Percentiles rank a stretch among this genome's conserved stretches.
phyloP scores from a whole-genome alignment of 257 asterid species.

The Penstemon newberryi region DNA sequence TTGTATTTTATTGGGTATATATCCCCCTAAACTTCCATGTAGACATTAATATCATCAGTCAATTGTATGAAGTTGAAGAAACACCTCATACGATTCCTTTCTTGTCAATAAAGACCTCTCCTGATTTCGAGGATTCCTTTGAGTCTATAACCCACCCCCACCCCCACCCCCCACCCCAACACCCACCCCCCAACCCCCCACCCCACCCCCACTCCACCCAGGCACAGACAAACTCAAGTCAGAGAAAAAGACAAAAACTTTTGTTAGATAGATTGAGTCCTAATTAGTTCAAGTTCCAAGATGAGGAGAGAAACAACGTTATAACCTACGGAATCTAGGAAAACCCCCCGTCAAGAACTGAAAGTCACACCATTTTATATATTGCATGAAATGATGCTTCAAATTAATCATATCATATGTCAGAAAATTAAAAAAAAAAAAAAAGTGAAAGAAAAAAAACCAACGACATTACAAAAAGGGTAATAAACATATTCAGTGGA shows the following conservation, averaged over 20 bases:
- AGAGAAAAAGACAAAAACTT: conserved; percentile 23
- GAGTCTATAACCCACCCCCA: no score
- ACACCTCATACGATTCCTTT: no score
- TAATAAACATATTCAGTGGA: conserved; percentile 29
- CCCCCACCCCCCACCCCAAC: neutral
- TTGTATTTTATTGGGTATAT: no score
- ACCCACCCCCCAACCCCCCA: neutral
- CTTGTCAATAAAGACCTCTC: neutral
- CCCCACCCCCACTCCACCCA: neutral
- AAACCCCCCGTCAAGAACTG: conserved; percentile 34
- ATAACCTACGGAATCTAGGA: conserved; percentile 33
- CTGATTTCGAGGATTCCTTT: no score
- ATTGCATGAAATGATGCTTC: neutral
- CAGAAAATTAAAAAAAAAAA: neutral
- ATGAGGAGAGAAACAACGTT: conserved; percentile 10
- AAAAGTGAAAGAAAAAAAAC: neutral
- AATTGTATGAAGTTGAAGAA: no score
- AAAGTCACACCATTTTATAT: neutral
- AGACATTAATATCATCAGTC: no score
- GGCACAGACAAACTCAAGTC: neutral
- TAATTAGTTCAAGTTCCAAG: conserved; percentile 37
- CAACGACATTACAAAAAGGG: conserved; percentile 26
- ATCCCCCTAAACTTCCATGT: no score
- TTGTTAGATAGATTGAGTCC: conserved; percentile 3
- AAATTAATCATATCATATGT: conserved; percentile 14